A percentile compares a stretch with the other conserved stretches of the same genome.
phyloP scores from a whole-genome alignment of 495 filamentous ascomycete genomes.

The Podospora bellae-mahoneyi region DNA sequence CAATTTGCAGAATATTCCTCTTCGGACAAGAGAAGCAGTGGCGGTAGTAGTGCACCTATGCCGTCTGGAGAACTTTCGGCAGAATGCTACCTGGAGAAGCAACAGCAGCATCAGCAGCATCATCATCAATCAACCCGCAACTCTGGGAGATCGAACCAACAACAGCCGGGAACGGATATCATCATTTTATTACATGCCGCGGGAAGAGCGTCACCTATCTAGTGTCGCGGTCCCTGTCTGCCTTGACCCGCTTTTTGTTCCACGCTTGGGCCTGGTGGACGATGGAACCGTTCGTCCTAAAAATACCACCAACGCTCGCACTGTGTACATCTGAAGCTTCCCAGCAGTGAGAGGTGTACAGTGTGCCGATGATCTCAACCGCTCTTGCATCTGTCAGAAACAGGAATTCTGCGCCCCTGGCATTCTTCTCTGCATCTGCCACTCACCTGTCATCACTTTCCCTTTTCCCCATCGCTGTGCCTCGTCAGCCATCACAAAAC shows the following conservation, averaged over 20 bases:
- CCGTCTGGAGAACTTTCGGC: too few relatives aligned
- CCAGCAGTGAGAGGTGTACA: not conserved
- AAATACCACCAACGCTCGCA: not conserved
- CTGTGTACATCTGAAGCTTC: not conserved
- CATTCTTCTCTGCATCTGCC: not conserved
- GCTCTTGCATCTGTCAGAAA: constrained; percentile 6
- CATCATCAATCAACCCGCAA: too few relatives aligned
- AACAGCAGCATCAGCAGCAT: too few relatives aligned
- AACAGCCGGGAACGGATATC: constrained; percentile 16
- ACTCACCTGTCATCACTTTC: not conserved
- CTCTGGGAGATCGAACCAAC: constrained; percentile 16
- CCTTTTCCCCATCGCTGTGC: not conserved
- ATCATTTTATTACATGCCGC: not conserved
- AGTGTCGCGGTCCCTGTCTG: not conserved
- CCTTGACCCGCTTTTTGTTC: constrained; percentile 14
- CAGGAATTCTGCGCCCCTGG: not conserved
- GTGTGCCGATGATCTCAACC: constrained; percentile 2
- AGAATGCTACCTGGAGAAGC: too few relatives aligned
- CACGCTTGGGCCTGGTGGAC: not conserved
- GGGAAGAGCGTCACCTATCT: too few relatives aligned
- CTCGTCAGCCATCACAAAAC: not conserved
- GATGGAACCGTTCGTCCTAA: not conserved
- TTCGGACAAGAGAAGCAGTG: too few relatives aligned
- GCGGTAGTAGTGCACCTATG: too few relatives aligned
- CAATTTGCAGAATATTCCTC: too few relatives aligned